A percentile compares a stretch with the other conserved stretches of the same genome.
phyloP scores from a whole-genome alignment of 495 filamentous ascomycete genomes.

The Neurospora sp. region DNA sequence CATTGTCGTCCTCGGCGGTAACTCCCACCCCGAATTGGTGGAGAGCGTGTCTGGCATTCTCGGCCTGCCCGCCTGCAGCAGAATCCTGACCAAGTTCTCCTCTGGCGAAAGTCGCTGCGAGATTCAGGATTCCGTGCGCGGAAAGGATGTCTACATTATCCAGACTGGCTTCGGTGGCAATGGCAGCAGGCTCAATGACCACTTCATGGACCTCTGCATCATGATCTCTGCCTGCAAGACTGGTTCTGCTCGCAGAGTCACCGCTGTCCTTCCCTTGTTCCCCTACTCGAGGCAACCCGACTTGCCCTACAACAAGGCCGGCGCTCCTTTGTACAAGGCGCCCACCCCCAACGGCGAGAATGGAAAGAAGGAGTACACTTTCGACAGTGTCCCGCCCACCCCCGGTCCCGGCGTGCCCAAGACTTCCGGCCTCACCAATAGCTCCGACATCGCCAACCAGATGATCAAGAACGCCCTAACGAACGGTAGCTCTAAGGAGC shows the following conservation, averaged over 20 bases:
- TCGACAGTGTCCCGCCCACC: constrained; percentile 74
- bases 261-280: constrained; percentile 89
- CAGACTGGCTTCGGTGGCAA: constrained; percentile 57
- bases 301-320: constrained; percentile 90
- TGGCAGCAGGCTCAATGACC: constrained; percentile 62
- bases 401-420: constrained; percentile 60
- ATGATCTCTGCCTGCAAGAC: constrained; percentile 96
- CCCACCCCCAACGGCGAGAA: constrained; percentile 28
- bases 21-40: constrained; percentile 82
- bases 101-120: constrained; percentile 92
- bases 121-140: constrained; percentile 90
- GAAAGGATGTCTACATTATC: constrained; percentile 97
- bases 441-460: constrained; percentile 55
- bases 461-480: constrained; percentile 36
- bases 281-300: constrained; percentile 94
- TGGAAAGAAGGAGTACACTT: constrained; percentile 30
- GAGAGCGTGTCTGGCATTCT: constrained; percentile 79
- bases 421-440: constrained; percentile 49
- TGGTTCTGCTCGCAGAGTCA: constrained; percentile 83
- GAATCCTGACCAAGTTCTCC: constrained; percentile 83
- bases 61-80: constrained; percentile 72
- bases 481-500: constrained; percentile 1
- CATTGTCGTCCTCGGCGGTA: constrained; percentile 88
- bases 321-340: constrained; percentile 72
- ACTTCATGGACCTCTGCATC: constrained; percentile 92